Conservation (phyloP, 208 protist genomes). For the Borovskyia barvae region DNA sequence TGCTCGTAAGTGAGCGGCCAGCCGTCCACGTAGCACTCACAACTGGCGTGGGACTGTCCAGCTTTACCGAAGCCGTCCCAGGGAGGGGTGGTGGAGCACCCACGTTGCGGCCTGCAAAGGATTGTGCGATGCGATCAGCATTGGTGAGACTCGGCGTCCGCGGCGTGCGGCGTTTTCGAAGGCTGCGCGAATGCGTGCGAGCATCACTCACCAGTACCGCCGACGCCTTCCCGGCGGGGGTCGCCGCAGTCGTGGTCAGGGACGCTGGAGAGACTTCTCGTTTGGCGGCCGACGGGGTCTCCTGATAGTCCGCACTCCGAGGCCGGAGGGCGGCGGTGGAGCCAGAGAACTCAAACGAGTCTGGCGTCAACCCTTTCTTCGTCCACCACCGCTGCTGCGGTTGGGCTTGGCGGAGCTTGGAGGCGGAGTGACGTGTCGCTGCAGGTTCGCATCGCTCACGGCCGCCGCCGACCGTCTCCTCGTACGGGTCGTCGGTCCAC, state of each 20-base stretch:
- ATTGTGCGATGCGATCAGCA: conserved; percentile 43
- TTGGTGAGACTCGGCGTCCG: conserved; percentile 72
- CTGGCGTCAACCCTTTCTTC: too few species aligned
- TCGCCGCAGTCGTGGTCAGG: conserved; percentile 16
- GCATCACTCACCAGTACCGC: conserved; percentile 14
- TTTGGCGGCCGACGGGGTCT: background rate
- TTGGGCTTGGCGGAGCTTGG: too few species aligned
- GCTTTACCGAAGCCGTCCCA: conserved; percentile 24
- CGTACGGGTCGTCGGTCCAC: too few species aligned
- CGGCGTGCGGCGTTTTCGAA: conserved; percentile 47
- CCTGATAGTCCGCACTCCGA: background rate
- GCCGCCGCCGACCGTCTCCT: background rate
- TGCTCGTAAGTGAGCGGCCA: conserved; percentile 22
- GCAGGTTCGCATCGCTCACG: too few species aligned
- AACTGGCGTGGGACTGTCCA: conserved; percentile 26
- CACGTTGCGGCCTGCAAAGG: background rate
- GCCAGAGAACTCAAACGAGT: too few species aligned
- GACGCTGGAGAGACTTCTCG: conserved; percentile 22
- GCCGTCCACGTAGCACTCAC: conserved; percentile 23
- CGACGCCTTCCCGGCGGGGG: conserved; percentile 14
- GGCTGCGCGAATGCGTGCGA: conserved; percentile 21
- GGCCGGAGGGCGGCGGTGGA: too few species aligned
- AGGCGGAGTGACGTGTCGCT: too few species aligned
- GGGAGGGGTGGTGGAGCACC: conserved; percentile 3
- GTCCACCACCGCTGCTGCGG: too few species aligned